phyloP scores from a whole-genome alignment of 768 basidiomycete genomes.

The Rubroboletus pulcherrimus region DNA sequence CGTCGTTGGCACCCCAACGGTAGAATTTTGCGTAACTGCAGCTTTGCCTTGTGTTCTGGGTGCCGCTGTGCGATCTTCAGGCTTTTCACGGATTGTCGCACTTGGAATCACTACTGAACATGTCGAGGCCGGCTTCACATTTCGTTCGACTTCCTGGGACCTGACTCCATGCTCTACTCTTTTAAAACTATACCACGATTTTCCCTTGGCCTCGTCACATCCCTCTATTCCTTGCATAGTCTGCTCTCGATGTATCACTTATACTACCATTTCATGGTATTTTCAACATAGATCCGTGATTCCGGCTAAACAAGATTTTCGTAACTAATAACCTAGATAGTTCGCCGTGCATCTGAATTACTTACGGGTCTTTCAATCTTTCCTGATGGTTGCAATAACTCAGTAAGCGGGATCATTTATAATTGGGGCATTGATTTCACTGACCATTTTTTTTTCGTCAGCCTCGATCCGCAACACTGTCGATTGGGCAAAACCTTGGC shows the following conservation, averaged over 20 bases:
- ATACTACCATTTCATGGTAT: slow-evolving; percentile 15
- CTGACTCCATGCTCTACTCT: slow-evolving; percentile 27
- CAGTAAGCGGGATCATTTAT: slow-evolving; percentile 24
- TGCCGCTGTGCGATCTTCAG: slow-evolving; percentile 13
- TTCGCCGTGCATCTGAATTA: slow-evolving; percentile 19
- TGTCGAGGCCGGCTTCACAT: slow-evolving; percentile 16
- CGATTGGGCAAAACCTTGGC: not conserved
- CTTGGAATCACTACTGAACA: slow-evolving; percentile 10
- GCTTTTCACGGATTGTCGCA: slow-evolving; percentile 7
- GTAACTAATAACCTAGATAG: slow-evolving; percentile 28
- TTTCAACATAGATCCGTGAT: slow-evolving; percentile 29
- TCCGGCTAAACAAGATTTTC: slow-evolving; percentile 11
- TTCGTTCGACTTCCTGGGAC: slow-evolving; percentile 22
- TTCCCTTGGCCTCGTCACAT: slow-evolving; percentile 13
- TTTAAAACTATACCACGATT: slow-evolving; percentile 29
- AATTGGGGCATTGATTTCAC: slow-evolving; percentile 2
- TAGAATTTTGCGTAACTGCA: slow-evolving; percentile 26
- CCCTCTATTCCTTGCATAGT: slow-evolving; percentile 28
- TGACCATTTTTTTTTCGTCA: slow-evolving; percentile 15
- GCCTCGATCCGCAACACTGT: not conserved
- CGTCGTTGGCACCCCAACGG: slow-evolving; percentile 61
- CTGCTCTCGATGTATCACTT: slow-evolving; percentile 30
- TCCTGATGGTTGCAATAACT: slow-evolving; percentile 1
- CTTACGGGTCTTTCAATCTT: not conserved
- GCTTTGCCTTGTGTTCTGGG: slow-evolving; percentile 1